Evolutionary conservation across 2,329 filamentous ascomycete genomes (phyloP).

Genomic region (Aspergillus hiratsukae): DNA sequence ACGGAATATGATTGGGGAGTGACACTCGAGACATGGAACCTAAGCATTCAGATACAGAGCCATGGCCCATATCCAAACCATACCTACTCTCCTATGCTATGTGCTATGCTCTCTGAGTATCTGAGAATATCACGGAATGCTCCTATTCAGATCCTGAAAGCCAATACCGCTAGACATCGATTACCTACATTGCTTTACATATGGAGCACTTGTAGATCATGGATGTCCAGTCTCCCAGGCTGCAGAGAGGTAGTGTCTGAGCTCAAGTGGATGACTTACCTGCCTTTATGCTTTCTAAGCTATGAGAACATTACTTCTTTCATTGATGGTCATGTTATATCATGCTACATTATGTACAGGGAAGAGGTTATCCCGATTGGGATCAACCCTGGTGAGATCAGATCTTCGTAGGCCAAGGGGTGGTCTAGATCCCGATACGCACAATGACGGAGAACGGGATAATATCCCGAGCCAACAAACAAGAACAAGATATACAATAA

Average conservation of each 20-base stretch:
- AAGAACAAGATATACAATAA: neutral
- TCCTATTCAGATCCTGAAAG: too few relatives aligned
- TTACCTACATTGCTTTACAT: neutral
- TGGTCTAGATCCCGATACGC: too few relatives aligned
- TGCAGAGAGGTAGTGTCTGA: too few relatives aligned
- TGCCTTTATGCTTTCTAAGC: too few relatives aligned
- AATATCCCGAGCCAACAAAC: neutral
- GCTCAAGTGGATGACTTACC: too few relatives aligned
- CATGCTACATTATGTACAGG: neutral
- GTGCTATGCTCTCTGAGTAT: too few relatives aligned
- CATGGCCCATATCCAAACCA: too few relatives aligned
- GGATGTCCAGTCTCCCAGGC: neutral
- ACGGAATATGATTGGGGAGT: too few relatives aligned
- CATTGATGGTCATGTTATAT: neutral
- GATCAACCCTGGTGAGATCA: neutral
- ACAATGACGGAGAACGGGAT: neutral
- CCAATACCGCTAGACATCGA: too few relatives aligned
- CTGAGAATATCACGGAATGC: too few relatives aligned
- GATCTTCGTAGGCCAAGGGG: neutral
- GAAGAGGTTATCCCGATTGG: neutral
- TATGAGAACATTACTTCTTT: neutral
- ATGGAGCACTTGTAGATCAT: neutral
- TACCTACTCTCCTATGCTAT: too few relatives aligned
- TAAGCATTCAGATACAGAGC: neutral
- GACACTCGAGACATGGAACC: too few relatives aligned